Percentiles rank a stretch among this genome's conserved stretches.
Conservation (phyloP, 805 yeast species). For the Candida schatavii region DNA sequence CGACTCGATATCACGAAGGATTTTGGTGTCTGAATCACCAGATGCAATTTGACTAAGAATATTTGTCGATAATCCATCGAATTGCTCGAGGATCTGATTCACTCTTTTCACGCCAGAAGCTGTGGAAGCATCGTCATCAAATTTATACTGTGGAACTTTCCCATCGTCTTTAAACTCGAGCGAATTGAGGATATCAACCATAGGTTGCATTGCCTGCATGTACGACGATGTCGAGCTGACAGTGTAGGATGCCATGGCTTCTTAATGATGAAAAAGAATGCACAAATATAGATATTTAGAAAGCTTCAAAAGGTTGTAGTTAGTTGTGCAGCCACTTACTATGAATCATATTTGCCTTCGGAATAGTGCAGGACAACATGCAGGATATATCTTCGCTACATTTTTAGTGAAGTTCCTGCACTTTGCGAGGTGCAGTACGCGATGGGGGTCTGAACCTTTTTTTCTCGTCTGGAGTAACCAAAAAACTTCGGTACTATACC, state of each 20-base stretch:
- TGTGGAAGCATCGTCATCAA: constrained; percentile 25
- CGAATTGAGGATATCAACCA: constrained; percentile 48
- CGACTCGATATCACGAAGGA: constrained; percentile 20
- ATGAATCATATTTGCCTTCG: too few relatives aligned
- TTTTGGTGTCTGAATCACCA: constrained; percentile 14
- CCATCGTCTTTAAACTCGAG: constrained; percentile 17
- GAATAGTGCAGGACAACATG: too few relatives aligned
- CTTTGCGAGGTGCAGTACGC: too few relatives aligned
- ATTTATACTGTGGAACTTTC: constrained; percentile 38
- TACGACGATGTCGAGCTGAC: constrained; percentile 70
- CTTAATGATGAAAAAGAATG: background rate
- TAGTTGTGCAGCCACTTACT: too few relatives aligned
- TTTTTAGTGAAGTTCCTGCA: too few relatives aligned
- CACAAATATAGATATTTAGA: too few relatives aligned
- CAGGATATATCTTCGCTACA: too few relatives aligned
- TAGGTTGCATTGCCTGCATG: constrained; percentile 73
- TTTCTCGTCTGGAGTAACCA: too few relatives aligned
- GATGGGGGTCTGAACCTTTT: too few relatives aligned
- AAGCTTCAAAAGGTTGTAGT: too few relatives aligned
- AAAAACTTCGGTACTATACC: too few relatives aligned
- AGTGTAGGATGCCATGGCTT: constrained; percentile 42
- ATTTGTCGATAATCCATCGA: constrained; percentile 36
- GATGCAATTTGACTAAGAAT: constrained; percentile 17
- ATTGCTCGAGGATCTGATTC: constrained; percentile 33
- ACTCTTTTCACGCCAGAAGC: constrained; percentile 6